A percentile compares a stretch with the other conserved stretches of the same genome.
phyloP scores from a whole-genome alignment of 2,329 filamentous ascomycete species.

The Aspergillus terreus region DNA sequence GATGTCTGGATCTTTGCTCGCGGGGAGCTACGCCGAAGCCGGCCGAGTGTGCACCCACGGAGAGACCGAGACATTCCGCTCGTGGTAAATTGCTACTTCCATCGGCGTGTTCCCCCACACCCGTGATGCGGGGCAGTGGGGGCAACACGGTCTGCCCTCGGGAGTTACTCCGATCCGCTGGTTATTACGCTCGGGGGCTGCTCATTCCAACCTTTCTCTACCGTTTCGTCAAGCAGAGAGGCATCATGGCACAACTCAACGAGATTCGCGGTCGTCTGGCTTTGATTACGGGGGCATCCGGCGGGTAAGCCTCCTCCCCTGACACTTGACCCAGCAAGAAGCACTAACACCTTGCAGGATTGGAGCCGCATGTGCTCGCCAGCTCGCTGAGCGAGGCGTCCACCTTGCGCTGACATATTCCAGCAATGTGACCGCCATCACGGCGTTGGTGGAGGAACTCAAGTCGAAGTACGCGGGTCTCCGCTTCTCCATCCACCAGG shows the following conservation, averaged over 20 bases:
- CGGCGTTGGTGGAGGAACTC: constrained; percentile 43
- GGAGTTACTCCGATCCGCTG: constrained; percentile 21
- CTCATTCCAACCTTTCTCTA: not conserved
- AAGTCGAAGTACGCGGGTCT: constrained; percentile 31
- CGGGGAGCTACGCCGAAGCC: not conserved
- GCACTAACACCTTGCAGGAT: constrained; percentile 45
- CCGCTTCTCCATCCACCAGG: constrained; percentile 53
- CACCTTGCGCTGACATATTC: constrained; percentile 59
- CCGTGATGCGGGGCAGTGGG: constrained; percentile 21
- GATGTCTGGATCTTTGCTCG: not conserved
- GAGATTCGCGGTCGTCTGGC: constrained; percentile 53
- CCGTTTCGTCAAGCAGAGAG: not conserved
- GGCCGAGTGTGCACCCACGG: constrained; percentile 4
- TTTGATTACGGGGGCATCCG: constrained; percentile 59
- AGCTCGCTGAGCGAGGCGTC: constrained; percentile 51
- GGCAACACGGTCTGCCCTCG: constrained; percentile 15
- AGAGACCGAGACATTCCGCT: not conserved
- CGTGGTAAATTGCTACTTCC: not conserved
- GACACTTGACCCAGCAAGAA: not conserved
- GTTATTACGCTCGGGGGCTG: not conserved
- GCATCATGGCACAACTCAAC: constrained; percentile 30
- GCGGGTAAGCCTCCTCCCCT: constrained; percentile 46
- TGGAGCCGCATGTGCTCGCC: constrained; percentile 55
- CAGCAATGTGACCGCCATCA: constrained; percentile 47
- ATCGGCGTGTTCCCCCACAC: constrained; percentile 8